Conservation (phyloP, 2,329 filamentous ascomycete genomes). For the Emergomyces orientalis region DNA sequence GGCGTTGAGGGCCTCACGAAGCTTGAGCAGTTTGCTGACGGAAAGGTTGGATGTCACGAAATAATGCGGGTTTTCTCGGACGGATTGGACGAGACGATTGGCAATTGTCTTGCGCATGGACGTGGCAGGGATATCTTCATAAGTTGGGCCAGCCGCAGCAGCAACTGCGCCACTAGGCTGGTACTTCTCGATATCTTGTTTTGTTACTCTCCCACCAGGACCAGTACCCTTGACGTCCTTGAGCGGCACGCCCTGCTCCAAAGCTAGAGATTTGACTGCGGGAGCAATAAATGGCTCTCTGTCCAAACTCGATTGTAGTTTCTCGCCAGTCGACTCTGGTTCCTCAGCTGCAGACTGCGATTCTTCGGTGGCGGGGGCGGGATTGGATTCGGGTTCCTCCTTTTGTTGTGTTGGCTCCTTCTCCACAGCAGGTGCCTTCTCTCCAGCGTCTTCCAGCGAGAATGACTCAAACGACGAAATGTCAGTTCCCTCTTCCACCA, state of each 20-base stretch:
- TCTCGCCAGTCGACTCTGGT: constrained; percentile 63
- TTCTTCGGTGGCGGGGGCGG: constrained; percentile 54
- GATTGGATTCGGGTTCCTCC: constrained; percentile 40
- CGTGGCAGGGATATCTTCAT: constrained; percentile 73
- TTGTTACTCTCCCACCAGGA: constrained; percentile 75
- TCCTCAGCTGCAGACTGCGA: constrained; percentile 34
- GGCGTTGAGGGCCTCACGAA: constrained; percentile 85
- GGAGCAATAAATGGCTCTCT: constrained; percentile 65
- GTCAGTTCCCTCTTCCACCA: constrained; percentile 86
- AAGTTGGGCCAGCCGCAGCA: constrained; percentile 54
- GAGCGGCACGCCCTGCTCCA: constrained; percentile 73
- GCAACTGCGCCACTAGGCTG: constrained; percentile 46
- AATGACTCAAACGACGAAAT: constrained; percentile 82
- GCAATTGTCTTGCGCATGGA: constrained; percentile 99
- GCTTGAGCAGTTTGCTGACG: constrained; percentile 90
- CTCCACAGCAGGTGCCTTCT: constrained; percentile 56
- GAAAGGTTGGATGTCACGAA: constrained; percentile 88
- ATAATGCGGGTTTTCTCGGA: constrained; percentile 94
- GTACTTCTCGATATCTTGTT: constrained; percentile 87
- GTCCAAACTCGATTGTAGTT: constrained; percentile 73
- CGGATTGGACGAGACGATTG: constrained; percentile 76
- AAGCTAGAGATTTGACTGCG: constrained; percentile 69
- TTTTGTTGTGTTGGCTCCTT: constrained; percentile 49
- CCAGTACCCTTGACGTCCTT: constrained; percentile 78
- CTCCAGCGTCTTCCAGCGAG: constrained; percentile 78